Conservation (phyloP, 2,329 filamentous ascomycete genomes). For the Ilyonectria sp. region DNA sequence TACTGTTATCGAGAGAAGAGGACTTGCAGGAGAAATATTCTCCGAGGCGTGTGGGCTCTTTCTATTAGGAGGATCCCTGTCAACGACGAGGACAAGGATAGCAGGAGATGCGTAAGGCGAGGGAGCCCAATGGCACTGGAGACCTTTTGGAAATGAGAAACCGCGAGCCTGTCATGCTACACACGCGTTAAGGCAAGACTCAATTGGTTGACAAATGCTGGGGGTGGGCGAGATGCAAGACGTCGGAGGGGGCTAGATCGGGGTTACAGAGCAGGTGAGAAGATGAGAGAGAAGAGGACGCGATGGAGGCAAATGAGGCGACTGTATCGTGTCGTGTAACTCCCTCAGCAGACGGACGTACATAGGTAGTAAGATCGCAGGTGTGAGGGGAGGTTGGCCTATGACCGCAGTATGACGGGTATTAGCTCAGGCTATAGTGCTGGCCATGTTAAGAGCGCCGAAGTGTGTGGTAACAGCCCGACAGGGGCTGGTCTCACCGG, state of each 20-base stretch:
- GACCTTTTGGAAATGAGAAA: not conserved
- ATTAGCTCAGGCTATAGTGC: not conserved
- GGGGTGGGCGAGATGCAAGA: not conserved
- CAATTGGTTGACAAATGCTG: not conserved
- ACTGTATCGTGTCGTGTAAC: not conserved
- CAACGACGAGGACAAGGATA: not conserved
- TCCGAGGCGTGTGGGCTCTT: slow-evolving; percentile 1
- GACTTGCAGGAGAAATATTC: not conserved
- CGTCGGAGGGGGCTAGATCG: not conserved
- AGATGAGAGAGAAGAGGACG: not conserved
- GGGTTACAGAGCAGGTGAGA: not conserved
- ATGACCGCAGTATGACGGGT: slow-evolving; percentile 11
- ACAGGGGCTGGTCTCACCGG: slow-evolving; percentile 17
- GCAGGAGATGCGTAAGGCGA: not conserved
- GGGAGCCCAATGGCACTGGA: not conserved
- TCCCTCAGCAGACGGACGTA: slow-evolving; percentile 11
- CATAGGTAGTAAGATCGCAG: not conserved
- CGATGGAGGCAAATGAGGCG: slow-evolving; percentile 2
- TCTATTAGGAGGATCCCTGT: not conserved
- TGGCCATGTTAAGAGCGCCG: slow-evolving; percentile 10
- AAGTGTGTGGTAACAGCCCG: slow-evolving; percentile 4
- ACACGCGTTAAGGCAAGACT: not conserved
- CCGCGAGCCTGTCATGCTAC: not conserved
- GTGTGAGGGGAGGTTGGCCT: not conserved
- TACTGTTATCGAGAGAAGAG: not conserved